These are phyloP conservation scores for Phellopilus nigrolimitatus DNA, from an alignment of 1,284 basidiomycete genomes.

Conservation along the genomic window DNA sequence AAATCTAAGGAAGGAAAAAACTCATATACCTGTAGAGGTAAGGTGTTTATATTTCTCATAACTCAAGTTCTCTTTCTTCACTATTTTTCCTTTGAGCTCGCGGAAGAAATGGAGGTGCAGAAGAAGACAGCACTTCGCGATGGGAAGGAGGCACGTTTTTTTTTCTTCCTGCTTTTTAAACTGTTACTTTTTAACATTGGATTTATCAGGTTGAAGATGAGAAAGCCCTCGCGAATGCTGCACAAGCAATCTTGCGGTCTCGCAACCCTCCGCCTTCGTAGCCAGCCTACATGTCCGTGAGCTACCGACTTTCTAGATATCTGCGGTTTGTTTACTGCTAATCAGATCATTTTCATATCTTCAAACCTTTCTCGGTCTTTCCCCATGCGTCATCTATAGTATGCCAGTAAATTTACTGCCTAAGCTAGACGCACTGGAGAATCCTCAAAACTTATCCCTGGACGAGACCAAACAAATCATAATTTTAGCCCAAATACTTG, in stretches of 20 bases:
- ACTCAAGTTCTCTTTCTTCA: background rate
- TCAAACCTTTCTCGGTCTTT: too few species aligned
- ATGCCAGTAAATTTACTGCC: too few species aligned
- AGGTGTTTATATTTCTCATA: background rate
- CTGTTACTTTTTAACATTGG: background rate
- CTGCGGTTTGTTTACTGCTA: too few species aligned
- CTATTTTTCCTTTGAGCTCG: constrained; percentile 8
- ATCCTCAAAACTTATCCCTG: too few species aligned
- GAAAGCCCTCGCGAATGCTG: constrained; percentile 18
- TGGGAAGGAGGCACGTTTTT: constrained; percentile 16
- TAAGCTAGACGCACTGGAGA: too few species aligned
- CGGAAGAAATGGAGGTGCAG: constrained; percentile 15
- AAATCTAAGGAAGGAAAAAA: background rate
- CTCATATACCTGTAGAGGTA: constrained; percentile 1
- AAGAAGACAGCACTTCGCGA: constrained; percentile 12
- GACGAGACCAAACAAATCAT: too few species aligned
- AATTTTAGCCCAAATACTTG: too few species aligned
- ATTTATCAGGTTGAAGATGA: constrained; percentile 17
- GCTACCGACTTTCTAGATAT: too few species aligned
- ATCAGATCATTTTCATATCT: too few species aligned
- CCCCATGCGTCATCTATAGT: too few species aligned
- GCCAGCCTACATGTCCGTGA: too few species aligned
- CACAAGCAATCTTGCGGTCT: constrained; percentile 12
- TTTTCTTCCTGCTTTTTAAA: background rate
- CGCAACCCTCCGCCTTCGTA: too few species aligned